Percentiles rank a stretch among this genome's conserved stretches.
These are phyloP conservation scores for Orbilia ellipsospora DNA, from an alignment of 2,329 filamentous ascomycete species.

Conservation along the genomic window DNA sequence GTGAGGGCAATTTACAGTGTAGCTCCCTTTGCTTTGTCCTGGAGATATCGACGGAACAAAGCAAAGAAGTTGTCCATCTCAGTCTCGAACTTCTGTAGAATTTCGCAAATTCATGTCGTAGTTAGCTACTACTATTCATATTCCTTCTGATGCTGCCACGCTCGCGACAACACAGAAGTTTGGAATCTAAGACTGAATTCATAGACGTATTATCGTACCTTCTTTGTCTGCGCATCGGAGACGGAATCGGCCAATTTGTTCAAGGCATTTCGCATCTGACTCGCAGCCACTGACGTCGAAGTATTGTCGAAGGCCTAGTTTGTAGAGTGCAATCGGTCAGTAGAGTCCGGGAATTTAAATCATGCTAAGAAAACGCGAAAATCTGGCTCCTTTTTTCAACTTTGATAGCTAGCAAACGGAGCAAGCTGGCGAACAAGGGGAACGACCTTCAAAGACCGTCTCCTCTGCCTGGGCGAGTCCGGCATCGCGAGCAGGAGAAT, in stretches of 20 bases:
- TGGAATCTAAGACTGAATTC: background rate
- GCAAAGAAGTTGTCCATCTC: conserved; percentile 99
- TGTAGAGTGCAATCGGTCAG: conserved; percentile 6
- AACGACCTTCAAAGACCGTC: conserved; percentile 17
- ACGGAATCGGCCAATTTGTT: conserved; percentile 93
- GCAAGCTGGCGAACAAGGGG: background rate
- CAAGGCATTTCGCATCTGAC: conserved; percentile 98
- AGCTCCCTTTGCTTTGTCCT: conserved; percentile 99
- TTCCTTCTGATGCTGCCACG: background rate
- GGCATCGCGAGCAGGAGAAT: conserved; percentile 1
- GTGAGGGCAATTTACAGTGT: conserved; percentile 70
- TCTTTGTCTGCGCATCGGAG: conserved; percentile 80
- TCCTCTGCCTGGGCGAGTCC: conserved; percentile 20
- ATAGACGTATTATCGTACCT: conserved; percentile 70
- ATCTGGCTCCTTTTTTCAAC: background rate
- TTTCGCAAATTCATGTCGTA: conserved; percentile 24
- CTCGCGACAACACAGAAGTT: conserved; percentile 2
- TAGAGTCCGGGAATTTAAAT: no score
- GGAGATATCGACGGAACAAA: conserved; percentile 96
- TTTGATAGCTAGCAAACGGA: no score
- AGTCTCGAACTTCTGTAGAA: conserved; percentile 84
- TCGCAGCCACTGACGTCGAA: conserved; percentile 95
- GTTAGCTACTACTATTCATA: background rate
- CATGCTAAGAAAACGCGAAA: background rate
- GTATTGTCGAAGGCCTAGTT: conserved; percentile 98